A percentile compares a stretch with the other conserved stretches of the same genome.
phyloP scores from a whole-genome alignment of 768 basidiomycete species.

The Russula griseocarnosa region DNA sequence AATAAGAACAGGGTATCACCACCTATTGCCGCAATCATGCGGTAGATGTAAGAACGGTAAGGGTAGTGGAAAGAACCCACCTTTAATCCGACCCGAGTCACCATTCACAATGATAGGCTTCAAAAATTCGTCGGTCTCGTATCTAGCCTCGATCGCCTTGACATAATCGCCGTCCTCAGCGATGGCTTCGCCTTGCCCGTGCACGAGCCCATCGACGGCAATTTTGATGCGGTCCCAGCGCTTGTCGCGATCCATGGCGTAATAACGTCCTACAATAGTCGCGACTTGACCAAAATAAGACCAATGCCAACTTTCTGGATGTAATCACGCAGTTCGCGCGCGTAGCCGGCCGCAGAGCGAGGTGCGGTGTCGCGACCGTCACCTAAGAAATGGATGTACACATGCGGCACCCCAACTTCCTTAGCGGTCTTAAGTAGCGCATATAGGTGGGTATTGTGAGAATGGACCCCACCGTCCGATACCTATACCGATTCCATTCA shows the following conservation, averaged over 20 bases:
- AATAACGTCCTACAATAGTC: slow-evolving; percentile 87
- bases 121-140: slow-evolving; percentile 93
- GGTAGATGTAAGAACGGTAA: background rate
- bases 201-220: slow-evolving; percentile 79
- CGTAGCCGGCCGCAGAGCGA: slow-evolving; percentile 72
- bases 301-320: slow-evolving; percentile 70
- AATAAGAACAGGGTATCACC: slow-evolving; percentile 93
- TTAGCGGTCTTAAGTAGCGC: slow-evolving; percentile 90
- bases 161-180: slow-evolving; percentile 59
- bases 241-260: slow-evolving; percentile 96
- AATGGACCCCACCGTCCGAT: slow-evolving; percentile 97
- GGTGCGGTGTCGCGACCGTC: slow-evolving; percentile 96
- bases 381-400: slow-evolving; percentile 90
- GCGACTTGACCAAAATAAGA: slow-evolving; percentile 80
- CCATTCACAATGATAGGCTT: slow-evolving; percentile 90
- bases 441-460: slow-evolving; percentile 86
- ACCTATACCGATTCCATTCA: slow-evolving; percentile 44
- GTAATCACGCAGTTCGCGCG: slow-evolving; percentile 72
- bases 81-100: slow-evolving; percentile 73
- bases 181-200: slow-evolving; percentile 48
- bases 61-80: slow-evolving; percentile 37
- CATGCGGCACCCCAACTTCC: slow-evolving; percentile 74
- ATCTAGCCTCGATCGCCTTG: slow-evolving; percentile 65
- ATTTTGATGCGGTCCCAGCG: slow-evolving; percentile 93
- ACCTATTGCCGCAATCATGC: slow-evolving; percentile 42